These are phyloP conservation scores for Plasmodium chabaudi DNA, from an alignment of 169 alveolate species.

Conservation along the genomic window DNA sequence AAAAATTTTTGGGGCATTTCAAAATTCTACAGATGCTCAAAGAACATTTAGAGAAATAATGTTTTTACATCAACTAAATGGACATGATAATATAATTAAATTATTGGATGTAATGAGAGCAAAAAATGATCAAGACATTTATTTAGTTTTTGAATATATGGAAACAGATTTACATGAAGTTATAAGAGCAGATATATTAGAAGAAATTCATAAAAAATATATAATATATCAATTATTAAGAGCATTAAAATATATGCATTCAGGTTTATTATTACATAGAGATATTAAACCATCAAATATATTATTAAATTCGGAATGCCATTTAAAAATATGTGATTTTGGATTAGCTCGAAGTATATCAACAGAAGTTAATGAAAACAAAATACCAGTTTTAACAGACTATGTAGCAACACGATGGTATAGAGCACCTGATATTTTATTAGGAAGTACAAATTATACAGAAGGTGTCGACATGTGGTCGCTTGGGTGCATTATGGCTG, in stretches of 20 bases:
- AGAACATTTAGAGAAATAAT: constrained; percentile 99
- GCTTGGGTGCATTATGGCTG: constrained; percentile 99
- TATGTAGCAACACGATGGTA: constrained; percentile 99
- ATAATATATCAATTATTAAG: constrained; percentile 93
- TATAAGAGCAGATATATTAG: constrained; percentile 97
- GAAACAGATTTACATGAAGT: constrained; percentile 99
- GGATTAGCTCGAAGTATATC: constrained; percentile 96
- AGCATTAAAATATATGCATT: constrained; percentile 94
- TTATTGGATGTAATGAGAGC: constrained; percentile 95
- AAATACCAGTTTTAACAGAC: constrained; percentile 94
- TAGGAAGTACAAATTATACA: constrained; percentile 97
- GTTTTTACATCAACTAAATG: constrained; percentile 94
- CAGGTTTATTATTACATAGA: constrained; percentile 97
- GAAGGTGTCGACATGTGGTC: constrained; percentile 99
- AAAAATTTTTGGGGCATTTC: constrained; percentile 99
- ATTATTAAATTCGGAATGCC: constrained; percentile 97
- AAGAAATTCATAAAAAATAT: constrained; percentile 95
- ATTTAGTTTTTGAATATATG: constrained; percentile 97
- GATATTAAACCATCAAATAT: constrained; percentile 99
- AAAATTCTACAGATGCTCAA: constrained; percentile 99
- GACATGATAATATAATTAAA: constrained; percentile 96
- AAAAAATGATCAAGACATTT: constrained; percentile 98
- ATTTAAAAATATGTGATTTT: constrained; percentile 97
- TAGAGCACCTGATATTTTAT: constrained; percentile 98
- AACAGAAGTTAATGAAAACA: constrained; percentile 83